These are phyloP conservation scores for Aegilops bicornis DNA, from an alignment of 176 grass and related monocot species.

Conservation along the genomic window DNA sequence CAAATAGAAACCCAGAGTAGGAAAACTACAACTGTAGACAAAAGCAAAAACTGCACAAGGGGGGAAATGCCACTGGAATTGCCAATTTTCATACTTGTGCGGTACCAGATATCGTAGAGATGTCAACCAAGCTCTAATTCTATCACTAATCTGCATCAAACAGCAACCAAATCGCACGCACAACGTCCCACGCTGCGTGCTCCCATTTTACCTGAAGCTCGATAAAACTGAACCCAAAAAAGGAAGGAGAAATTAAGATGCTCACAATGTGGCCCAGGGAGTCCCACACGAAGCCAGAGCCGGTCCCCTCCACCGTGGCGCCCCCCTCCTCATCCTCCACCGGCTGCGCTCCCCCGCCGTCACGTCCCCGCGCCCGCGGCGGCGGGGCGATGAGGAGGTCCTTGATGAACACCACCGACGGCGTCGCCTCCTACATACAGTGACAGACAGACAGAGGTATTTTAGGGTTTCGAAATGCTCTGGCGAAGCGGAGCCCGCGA, in stretches of 20 bases:
- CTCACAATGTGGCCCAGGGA: slow-evolving; percentile 75
- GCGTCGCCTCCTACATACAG: slow-evolving; percentile 63
- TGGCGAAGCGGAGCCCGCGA: fast-evolving
- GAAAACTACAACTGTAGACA: not conserved
- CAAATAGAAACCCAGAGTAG: not conserved
- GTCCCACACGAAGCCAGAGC: slow-evolving; percentile 85
- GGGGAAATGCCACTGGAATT: not conserved
- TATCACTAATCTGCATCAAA: not conserved
- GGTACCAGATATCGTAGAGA: not conserved
- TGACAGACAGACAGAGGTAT: not conserved
- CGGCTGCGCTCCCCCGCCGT: not conserved
- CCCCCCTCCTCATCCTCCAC: slow-evolving; percentile 24
- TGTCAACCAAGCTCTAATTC: not conserved
- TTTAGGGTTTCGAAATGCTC: not conserved
- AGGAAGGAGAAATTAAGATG: not conserved
- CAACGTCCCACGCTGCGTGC: not conserved
- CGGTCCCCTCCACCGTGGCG: slow-evolving; percentile 70
- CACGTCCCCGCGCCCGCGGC: not conserved
- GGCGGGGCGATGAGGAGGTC: slow-evolving; percentile 40
- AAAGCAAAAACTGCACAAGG: not conserved
- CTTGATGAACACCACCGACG: slow-evolving; percentile 95
- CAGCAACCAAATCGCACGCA: no score
- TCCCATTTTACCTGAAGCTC: not conserved
- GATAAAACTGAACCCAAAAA: not conserved
- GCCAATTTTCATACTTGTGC: not conserved